Conservation (phyloP, 345 rosid genomes). For the Citrus medica region DNA sequence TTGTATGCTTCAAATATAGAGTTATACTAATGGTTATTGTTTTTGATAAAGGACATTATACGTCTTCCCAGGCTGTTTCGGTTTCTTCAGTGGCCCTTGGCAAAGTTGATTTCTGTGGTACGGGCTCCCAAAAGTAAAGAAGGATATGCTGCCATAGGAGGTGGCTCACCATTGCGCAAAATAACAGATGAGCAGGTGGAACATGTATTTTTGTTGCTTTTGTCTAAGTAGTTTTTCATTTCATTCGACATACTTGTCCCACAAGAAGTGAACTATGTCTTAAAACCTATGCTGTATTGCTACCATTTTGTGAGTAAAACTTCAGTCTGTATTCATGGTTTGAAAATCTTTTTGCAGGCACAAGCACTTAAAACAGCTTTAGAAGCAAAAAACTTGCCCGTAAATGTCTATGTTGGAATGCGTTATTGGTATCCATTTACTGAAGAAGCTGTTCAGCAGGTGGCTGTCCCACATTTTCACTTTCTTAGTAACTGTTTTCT, state of each 20-base stretch:
- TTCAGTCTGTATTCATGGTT: neutral
- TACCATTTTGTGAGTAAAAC: neutral
- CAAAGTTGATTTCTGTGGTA: conserved; percentile 69
- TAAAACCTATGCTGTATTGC: neutral
- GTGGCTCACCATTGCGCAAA: conserved; percentile 86
- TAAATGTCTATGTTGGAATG: conserved; percentile 81
- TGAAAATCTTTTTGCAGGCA: conserved; percentile 43
- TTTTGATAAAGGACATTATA: conserved; percentile 70
- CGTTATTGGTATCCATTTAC: conserved; percentile 93
- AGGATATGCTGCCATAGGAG: conserved; percentile 98
- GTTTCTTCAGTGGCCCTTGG: conserved; percentile 80
- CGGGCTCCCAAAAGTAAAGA: conserved; percentile 91
- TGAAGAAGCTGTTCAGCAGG: conserved; percentile 89
- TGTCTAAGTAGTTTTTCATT: neutral
- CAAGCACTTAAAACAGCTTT: conserved; percentile 62
- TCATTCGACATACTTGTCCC: neutral
- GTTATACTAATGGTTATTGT: neutral
- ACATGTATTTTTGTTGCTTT: neutral
- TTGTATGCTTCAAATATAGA: neutral
- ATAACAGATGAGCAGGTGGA: conserved; percentile 81
- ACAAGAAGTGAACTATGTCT: neutral
- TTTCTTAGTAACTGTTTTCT: neutral
- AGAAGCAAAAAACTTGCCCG: conserved; percentile 55
- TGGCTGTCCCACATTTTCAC: conserved; percentile 6
- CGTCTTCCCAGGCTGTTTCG: conserved; percentile 79